Evolutionary conservation across 805 yeast species (phyloP).

Genomic region (Torulaspora delbrueckii): DNA sequence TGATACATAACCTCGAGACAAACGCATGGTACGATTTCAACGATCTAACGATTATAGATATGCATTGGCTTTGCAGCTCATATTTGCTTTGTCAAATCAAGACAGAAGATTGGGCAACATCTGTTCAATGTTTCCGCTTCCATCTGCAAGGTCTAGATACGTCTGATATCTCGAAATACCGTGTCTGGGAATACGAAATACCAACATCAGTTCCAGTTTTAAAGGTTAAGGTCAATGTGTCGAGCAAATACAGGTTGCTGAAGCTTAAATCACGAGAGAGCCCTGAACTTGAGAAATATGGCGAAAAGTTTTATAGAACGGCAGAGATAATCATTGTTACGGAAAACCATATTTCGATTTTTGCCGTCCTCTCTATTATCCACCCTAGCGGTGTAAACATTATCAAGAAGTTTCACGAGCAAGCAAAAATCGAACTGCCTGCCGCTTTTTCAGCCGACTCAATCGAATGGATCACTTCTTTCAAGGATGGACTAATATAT

Average conservation of each 20-base stretch:
- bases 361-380: constrained; percentile 29
- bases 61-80: constrained; percentile 33
- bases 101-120: constrained; percentile 20
- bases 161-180: constrained; percentile 17
- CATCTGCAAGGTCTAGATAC: constrained; percentile 19
- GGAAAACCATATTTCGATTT: constrained; percentile 15
- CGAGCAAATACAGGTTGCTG: constrained; percentile 19
- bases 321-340: constrained; percentile 29
- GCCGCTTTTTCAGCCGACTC: constrained; percentile 5
- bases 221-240: constrained; percentile 24
- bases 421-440: constrained; percentile 16
- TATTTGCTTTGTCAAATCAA: constrained; percentile 28
- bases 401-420: constrained; percentile 24
- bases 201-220: constrained; percentile 14
- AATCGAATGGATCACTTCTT: constrained; percentile 27
- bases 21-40: constrained; percentile 29
- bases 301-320: constrained; percentile 25
- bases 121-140: constrained; percentile 25
- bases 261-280: constrained; percentile 20
- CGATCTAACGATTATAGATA: constrained; percentile 23
- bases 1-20: constrained; percentile 29
- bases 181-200: constrained; percentile 28
- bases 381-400: constrained; percentile 24
- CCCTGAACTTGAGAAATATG: constrained; percentile 7
- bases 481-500: constrained; percentile 25